Evolutionary conservation across 345 rosid species (phyloP).

Genomic region (Linum trigynum): DNA sequence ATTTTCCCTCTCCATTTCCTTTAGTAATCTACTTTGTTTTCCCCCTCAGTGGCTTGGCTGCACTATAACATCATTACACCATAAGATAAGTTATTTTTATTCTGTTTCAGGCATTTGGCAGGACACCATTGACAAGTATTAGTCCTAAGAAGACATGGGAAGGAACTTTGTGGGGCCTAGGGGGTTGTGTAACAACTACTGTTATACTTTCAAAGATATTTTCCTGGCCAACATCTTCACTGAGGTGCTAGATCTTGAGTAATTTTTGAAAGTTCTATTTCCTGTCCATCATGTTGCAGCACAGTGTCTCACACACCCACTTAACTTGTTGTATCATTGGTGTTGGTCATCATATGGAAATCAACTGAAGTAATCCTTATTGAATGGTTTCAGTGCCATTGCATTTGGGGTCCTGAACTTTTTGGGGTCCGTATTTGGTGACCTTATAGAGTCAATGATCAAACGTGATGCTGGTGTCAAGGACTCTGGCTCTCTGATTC

Average conservation of each 20-base stretch:
- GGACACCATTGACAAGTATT: slow-evolving; percentile 63
- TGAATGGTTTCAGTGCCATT: slow-evolving; percentile 49
- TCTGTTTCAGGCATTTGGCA: slow-evolving; percentile 65
- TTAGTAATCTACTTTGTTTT: background rate
- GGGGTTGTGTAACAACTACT: slow-evolving; percentile 68
- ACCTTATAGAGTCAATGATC: slow-evolving; percentile 90
- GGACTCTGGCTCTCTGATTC: slow-evolving; percentile 90
- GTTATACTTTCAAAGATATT: slow-evolving; percentile 47
- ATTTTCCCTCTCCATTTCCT: no score
- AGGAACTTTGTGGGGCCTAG: slow-evolving; percentile 70
- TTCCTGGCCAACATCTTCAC: slow-evolving; percentile 66
- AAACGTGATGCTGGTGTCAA: slow-evolving; percentile 98
- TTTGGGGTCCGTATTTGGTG: slow-evolving; percentile 88
- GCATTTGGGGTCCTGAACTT: slow-evolving; percentile 74
- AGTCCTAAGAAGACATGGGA: slow-evolving; percentile 98
- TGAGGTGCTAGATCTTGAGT: slow-evolving; percentile 42
- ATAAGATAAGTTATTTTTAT: slow-evolving; percentile 11
- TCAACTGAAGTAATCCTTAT: slow-evolving; percentile 12
- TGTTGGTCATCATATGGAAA: background rate
- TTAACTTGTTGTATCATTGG: background rate
- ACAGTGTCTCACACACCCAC: background rate
- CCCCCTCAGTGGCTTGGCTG: background rate
- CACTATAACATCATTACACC: background rate
- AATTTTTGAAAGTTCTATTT: background rate
- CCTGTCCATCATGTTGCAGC: background rate